Evolutionary conservation across 495 filamentous ascomycete genomes (phyloP).

Genomic region (Terfezia boudieri): DNA sequence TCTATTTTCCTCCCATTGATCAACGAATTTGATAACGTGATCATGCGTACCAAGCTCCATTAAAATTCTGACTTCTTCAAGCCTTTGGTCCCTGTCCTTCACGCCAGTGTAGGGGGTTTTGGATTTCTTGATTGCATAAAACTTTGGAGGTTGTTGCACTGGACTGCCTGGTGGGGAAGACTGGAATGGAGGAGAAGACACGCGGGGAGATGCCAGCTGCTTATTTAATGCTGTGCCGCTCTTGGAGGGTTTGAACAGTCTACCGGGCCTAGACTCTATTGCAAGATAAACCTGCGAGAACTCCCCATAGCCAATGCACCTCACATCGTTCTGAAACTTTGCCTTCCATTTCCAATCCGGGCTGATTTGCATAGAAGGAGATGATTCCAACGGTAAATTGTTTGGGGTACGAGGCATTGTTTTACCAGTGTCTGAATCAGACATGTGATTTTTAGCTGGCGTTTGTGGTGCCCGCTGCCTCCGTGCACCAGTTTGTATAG

Average conservation of each 20-base stretch:
- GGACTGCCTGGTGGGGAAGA: conserved; percentile 20
- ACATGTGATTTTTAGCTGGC: not conserved
- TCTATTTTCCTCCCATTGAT: conserved; percentile 61
- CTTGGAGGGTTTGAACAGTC: conserved; percentile 4
- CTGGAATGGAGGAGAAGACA: conserved; percentile 14
- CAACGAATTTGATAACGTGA: conserved; percentile 58
- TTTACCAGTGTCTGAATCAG: too few relatives aligned
- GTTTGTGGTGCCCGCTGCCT: too few relatives aligned
- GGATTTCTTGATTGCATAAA: conserved; percentile 87
- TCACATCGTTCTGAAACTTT: conserved; percentile 47
- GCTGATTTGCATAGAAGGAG: conserved; percentile 24
- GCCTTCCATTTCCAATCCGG: not conserved
- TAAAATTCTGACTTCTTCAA: conserved; percentile 60
- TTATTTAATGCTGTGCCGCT: conserved; percentile 11
- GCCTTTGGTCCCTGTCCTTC: conserved; percentile 51
- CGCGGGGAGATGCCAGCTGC: conserved; percentile 3
- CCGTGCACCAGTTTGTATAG: too few relatives aligned
- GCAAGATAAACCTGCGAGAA: conserved; percentile 86
- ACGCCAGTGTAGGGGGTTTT: conserved; percentile 51
- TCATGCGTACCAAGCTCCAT: conserved; percentile 47
- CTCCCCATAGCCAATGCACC: conserved; percentile 62
- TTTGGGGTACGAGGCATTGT: conserved; percentile 27
- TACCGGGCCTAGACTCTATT: conserved; percentile 22
- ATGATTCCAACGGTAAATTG: conserved; percentile 26
- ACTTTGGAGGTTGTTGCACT: conserved; percentile 25